Evolutionary conservation across 208 protist species (phyloP).

Genomic region (Trypanosoma melophagium): DNA sequence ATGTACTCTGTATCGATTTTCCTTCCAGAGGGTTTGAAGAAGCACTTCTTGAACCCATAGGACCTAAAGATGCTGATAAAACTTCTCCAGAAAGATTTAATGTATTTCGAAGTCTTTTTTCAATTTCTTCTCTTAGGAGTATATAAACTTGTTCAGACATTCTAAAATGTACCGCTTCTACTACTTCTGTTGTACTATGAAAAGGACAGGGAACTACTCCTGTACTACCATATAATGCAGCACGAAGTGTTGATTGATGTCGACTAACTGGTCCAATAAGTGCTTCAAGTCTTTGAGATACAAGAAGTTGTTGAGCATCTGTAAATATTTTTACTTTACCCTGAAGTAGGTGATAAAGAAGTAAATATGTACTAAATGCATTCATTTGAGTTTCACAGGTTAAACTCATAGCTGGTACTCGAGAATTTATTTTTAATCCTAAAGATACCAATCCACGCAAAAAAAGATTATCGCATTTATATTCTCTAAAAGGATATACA

Average conservation of each 20-base stretch:
- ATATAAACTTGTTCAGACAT: constrained; percentile 10
- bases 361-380: constrained; percentile 24
- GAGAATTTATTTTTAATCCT: constrained; percentile 7
- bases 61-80: neutral
- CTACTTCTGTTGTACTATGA: constrained; percentile 12
- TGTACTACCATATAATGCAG: constrained; percentile 7
- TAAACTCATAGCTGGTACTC: constrained; percentile 24
- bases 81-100: neutral
- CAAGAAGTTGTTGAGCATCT: constrained; percentile 9
- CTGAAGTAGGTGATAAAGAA: constrained; percentile 1
- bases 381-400: constrained; percentile 30
- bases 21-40: neutral
- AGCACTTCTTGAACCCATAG: neutral
- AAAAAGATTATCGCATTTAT: neutral
- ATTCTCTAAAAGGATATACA: constrained; percentile 29
- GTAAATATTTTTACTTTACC: constrained; percentile 15
- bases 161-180: constrained; percentile 16
- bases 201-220: constrained; percentile 21
- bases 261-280: neutral
- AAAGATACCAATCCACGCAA: constrained; percentile 3
- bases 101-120: neutral
- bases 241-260: neutral
- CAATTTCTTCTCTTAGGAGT: neutral
- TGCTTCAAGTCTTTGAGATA: constrained; percentile 14
- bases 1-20: neutral